Percentiles rank a stretch among this genome's conserved stretches.
Evolutionary conservation across 2,329 filamentous ascomycete species (phyloP).

Genomic region (Aspergillus arachidicola): DNA sequence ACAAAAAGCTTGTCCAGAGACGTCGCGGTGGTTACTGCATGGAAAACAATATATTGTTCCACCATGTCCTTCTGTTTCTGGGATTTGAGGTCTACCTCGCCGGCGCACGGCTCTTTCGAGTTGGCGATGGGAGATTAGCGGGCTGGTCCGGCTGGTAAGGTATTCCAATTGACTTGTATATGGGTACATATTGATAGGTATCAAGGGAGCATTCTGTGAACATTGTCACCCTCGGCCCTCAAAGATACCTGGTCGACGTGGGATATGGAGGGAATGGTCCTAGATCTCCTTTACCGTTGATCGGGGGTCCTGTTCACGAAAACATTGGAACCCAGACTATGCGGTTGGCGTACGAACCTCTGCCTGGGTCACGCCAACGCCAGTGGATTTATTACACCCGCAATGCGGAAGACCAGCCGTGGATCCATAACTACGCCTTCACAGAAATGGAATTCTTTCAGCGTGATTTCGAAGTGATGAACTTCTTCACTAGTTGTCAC

Average conservation of each 20-base stretch:
- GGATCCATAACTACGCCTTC: background rate
- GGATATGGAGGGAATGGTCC: background rate
- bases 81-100: background rate
- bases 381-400: background rate
- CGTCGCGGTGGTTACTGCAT: background rate
- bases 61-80: background rate
- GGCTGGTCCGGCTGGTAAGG: background rate
- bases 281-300: background rate
- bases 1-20: background rate
- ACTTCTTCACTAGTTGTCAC: background rate
- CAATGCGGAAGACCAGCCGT: background rate
- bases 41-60: background rate
- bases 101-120: background rate
- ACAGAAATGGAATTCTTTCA: background rate
- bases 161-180: background rate
- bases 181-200: background rate
- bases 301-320: background rate
- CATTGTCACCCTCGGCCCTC: background rate
- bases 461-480: background rate
- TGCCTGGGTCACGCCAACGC: background rate
- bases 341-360: background rate
- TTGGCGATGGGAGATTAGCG: background rate
- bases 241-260: background rate
- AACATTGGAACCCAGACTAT: background rate
- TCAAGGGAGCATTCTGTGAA: background rate